These are phyloP conservation scores for Halocafeteria seosinensis DNA, from an alignment of 108 stramenopile species.

Conservation along the genomic window DNA sequence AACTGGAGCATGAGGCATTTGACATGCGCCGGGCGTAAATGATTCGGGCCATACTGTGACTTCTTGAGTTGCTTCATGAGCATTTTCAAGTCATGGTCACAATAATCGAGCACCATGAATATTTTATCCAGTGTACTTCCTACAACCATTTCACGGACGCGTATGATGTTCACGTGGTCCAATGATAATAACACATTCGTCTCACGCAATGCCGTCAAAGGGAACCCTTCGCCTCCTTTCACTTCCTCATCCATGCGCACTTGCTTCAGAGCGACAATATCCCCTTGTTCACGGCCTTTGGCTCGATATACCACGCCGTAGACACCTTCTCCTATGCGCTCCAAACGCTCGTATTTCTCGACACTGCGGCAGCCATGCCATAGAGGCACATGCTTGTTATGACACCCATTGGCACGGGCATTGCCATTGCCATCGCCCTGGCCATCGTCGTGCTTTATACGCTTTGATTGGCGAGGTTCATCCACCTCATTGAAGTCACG, in stretches of 20 bases:
- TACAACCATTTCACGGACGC: background rate
- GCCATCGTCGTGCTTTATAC: too few species aligned
- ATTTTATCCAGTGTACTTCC: background rate
- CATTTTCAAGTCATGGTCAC: constrained; percentile 4
- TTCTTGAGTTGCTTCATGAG: constrained; percentile 1
- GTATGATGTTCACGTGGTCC: constrained; percentile 3
- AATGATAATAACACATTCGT: background rate
- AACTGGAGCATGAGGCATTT: constrained; percentile 29
- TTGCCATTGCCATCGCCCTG: too few species aligned
- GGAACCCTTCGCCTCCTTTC: background rate
- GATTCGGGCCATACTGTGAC: background rate
- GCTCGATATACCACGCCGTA: background rate
- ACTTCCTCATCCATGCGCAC: background rate
- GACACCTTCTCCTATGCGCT: background rate
- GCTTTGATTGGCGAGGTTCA: too few species aligned
- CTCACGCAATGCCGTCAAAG: constrained; percentile 9
- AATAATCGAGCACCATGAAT: constrained; percentile 11
- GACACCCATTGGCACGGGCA: too few species aligned
- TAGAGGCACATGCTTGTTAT: too few species aligned
- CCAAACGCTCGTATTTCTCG: background rate
- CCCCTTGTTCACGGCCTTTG: background rate
- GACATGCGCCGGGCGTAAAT: background rate
- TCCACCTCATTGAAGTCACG: too few species aligned
- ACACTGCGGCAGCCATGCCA: background rate
- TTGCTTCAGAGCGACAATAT: constrained; percentile 10